Evolutionary conservation across 2,329 filamentous ascomycete species (phyloP), one percentile per base, ranked within the genome.

Genomic region (Curvularia lunata): DNA sequence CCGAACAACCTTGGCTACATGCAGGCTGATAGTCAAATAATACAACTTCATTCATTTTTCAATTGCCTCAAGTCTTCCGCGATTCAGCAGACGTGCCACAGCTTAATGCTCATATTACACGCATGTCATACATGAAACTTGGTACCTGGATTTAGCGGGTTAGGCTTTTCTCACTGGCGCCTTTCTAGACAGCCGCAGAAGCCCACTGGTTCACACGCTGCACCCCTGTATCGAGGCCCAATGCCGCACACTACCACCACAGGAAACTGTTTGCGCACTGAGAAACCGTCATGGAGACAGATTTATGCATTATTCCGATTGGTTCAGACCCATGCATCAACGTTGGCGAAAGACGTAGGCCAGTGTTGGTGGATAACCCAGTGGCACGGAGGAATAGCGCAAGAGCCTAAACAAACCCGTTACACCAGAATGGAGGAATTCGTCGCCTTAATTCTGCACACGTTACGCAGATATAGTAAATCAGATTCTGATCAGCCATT

Each of bases 201-300:
- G 58, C 61, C 65, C 67, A 61, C 65, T 66, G 63, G 65, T 59
- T 67, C 59, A 48, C 55, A 63, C 63, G 56, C 54, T 43, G 41
- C 58, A 49, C 54, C 59, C 54, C 66, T 41, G 41, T 58, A 45
- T 58, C 47, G 46, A 45, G 47, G 50, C 51, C 53, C 51, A 49
- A 37, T 38, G 34, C 54, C 30, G 38, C 48, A 38, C 56, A 54
- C 47, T 27, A 46, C 34, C 42, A 51, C 18, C 48, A 47, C 13
- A 12, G 21, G 18, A 43, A 30, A 48, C n/a, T n/a, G 23, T 9
- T 19, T 19, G 9, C 21, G 12, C 10, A 12, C 27, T 25, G 13
- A 3, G 8, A 19, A 37, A 27, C 21, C 27, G 12, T 27, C 18
- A 18, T 18, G 18, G 21, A 12, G 13, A 19, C 7, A 18, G 1